A percentile compares a stretch with the other conserved stretches of the same genome.
phyloP scores from a whole-genome alignment of 2,329 filamentous ascomycete genomes.

The Penicillium sp. region DNA sequence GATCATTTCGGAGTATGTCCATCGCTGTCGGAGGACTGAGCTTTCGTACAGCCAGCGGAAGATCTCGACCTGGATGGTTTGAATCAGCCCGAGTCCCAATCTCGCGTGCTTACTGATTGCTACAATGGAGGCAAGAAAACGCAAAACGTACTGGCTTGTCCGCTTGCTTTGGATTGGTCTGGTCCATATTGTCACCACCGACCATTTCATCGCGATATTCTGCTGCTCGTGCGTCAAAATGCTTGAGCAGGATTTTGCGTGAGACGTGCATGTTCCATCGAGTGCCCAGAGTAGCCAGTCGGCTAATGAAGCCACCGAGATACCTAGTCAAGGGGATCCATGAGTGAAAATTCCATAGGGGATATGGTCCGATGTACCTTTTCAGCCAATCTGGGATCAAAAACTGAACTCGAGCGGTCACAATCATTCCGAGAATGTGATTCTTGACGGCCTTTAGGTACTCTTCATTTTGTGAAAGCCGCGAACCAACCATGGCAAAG shows the following conservation, averaged over 20 bases:
- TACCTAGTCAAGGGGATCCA: conserved; percentile 6
- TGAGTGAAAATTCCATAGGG: neutral
- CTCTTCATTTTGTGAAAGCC: conserved; percentile 19
- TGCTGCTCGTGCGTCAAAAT: conserved; percentile 19
- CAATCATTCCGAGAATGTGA: conserved; percentile 24
- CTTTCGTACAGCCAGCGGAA: conserved; percentile 23
- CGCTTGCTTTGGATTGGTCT: neutral
- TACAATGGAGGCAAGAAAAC: neutral
- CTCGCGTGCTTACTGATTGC: neutral
- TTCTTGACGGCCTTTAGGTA: conserved; percentile 22
- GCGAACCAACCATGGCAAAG: conserved; percentile 18
- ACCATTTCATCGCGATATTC: conserved; percentile 19
- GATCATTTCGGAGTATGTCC: conserved; percentile 22
- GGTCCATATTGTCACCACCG: neutral
- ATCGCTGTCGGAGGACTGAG: conserved; percentile 16
- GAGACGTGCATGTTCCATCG: conserved; percentile 24
- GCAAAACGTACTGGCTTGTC: conserved; percentile 12
- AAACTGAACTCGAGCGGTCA: conserved; percentile 22
- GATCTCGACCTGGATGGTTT: conserved; percentile 16
- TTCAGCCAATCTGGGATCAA: conserved; percentile 21
- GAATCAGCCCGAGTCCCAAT: neutral
- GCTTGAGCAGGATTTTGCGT: conserved; percentile 18
- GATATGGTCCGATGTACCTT: conserved; percentile 2
- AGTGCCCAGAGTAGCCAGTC: conserved; percentile 14
- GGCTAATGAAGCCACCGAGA: conserved; percentile 17